phyloP scores from a whole-genome alignment of 371 early-diverging fungal species.

The Mortierella sp. region DNA sequence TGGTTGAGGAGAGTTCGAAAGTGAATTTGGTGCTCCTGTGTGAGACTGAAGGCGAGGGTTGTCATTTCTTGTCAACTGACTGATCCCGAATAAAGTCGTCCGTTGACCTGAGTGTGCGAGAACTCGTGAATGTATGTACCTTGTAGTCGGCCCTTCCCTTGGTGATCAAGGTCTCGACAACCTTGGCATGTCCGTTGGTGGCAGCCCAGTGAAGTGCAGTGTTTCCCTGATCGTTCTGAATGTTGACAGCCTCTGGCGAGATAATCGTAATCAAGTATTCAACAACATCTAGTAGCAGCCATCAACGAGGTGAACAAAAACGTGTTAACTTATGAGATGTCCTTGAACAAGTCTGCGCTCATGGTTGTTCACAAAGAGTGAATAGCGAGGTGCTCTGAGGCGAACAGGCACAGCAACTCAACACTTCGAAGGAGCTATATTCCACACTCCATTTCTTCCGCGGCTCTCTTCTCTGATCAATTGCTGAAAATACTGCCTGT shows the following conservation, averaged over 20 bases:
- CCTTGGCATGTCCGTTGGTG: constrained; percentile 81
- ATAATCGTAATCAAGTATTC: constrained; percentile 52
- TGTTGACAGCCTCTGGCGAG: constrained; percentile 62
- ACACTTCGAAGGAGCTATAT: too few relatives aligned
- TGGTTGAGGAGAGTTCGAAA: too few relatives aligned
- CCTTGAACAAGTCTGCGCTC: too few relatives aligned
- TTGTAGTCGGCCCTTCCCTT: constrained; percentile 73
- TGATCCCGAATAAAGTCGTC: neutral
- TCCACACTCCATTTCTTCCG: too few relatives aligned
- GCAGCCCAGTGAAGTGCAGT: constrained; percentile 93
- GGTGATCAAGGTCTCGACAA: constrained; percentile 71
- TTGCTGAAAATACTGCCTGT: too few relatives aligned
- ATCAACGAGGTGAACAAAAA: neutral
- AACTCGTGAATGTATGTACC: constrained; percentile 65
- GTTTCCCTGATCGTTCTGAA: constrained; percentile 79
- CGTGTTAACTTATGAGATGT: neutral
- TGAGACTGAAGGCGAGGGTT: neutral
- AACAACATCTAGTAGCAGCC: constrained; percentile 38
- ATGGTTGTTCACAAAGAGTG: too few relatives aligned
- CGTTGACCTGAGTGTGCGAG: too few relatives aligned
- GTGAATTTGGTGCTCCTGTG: too few relatives aligned
- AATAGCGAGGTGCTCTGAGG: too few relatives aligned
- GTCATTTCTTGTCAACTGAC: neutral
- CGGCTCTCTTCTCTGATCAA: too few relatives aligned
- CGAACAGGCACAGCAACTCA: too few relatives aligned